Percentiles rank a stretch among this genome's conserved stretches.
Conservation (phyloP, 2,329 filamentous ascomycete species). For the Microdochium paspali region DNA sequence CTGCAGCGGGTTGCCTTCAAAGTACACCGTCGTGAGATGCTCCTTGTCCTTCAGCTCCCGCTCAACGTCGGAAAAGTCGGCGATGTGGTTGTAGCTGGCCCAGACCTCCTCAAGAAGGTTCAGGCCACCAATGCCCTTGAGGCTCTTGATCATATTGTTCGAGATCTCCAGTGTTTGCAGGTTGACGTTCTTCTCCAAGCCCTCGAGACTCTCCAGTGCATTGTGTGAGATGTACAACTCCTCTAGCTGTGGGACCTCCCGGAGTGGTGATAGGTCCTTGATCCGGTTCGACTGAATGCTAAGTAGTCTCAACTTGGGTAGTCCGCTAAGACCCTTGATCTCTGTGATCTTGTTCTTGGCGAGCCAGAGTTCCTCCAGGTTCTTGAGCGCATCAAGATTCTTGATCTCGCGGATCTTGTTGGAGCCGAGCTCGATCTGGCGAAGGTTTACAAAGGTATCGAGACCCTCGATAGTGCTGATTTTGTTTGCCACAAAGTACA, state of each 20-base stretch:
- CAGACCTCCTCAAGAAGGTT: conserved; percentile 78
- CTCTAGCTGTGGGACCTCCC: conserved; percentile 66
- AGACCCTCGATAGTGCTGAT: conserved; percentile 81
- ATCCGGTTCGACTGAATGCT: conserved; percentile 96
- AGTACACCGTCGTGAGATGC: conserved; percentile 81
- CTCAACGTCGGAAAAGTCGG: conserved; percentile 76
- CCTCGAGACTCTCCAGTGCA: conserved; percentile 66
- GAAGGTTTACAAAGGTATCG: conserved; percentile 62
- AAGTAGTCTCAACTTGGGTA: conserved; percentile 75
- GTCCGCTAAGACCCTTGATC: conserved; percentile 63
- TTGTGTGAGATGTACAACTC: conserved; percentile 97
- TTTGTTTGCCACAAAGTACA: conserved; percentile 94
- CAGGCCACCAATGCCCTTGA: conserved; percentile 62
- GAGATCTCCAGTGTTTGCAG: conserved; percentile 81
- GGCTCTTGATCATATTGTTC: conserved; percentile 71
- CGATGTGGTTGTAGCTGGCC: conserved; percentile 82
- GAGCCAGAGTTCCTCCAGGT: conserved; percentile 83
- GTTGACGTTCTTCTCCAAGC: conserved; percentile 56
- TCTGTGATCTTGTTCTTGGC: conserved; percentile 95
- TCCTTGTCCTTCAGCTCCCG: conserved; percentile 69
- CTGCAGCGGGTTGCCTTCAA: conserved; percentile 91
- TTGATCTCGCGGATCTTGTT: conserved; percentile 86
- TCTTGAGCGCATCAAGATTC: conserved; percentile 68
- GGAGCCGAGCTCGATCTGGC: conserved; percentile 81
- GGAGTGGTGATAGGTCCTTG: conserved; percentile 65